phyloP scores from a whole-genome alignment of 352 stramenopile species.

The Phytophthora brassicae region DNA sequence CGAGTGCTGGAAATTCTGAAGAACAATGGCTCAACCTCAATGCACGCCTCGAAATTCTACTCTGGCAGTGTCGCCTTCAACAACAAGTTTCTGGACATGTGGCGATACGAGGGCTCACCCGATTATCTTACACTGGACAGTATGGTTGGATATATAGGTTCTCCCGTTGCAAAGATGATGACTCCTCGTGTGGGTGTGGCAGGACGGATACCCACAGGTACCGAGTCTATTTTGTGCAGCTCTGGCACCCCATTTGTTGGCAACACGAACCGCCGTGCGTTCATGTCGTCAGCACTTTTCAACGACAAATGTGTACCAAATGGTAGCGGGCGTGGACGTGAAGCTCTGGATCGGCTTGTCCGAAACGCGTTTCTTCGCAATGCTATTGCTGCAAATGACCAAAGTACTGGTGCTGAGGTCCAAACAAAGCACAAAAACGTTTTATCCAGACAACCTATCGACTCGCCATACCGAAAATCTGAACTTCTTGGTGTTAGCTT shows the following conservation, averaged over 20 bases:
- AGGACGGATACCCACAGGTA: slow-evolving; percentile 15
- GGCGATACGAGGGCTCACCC: slow-evolving; percentile 72
- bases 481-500: slow-evolving; percentile 2
- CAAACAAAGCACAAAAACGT: background rate
- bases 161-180: slow-evolving; percentile 13
- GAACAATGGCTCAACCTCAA: slow-evolving; percentile 64
- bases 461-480: background rate
- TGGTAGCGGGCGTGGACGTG: slow-evolving; percentile 48
- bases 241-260: slow-evolving; percentile 23
- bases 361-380: slow-evolving; percentile 50
- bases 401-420: background rate
- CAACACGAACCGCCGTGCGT: slow-evolving; percentile 27
- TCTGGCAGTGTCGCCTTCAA: slow-evolving; percentile 73
- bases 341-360: slow-evolving; percentile 59
- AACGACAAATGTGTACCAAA: slow-evolving; percentile 46
- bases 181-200: background rate
- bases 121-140: slow-evolving; percentile 66
- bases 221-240: slow-evolving; percentile 24
- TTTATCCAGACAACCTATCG: background rate
- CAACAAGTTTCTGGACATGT: slow-evolving; percentile 83
- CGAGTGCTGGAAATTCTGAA: slow-evolving; percentile 66
- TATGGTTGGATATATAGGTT: slow-evolving; percentile 23
- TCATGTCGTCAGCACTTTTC: slow-evolving; percentile 42
- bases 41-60: slow-evolving; percentile 75
- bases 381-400: slow-evolving; percentile 27